phyloP scores from a whole-genome alignment of 306 rosid genomes.

The Psophocarpus tetragonolobus region DNA sequence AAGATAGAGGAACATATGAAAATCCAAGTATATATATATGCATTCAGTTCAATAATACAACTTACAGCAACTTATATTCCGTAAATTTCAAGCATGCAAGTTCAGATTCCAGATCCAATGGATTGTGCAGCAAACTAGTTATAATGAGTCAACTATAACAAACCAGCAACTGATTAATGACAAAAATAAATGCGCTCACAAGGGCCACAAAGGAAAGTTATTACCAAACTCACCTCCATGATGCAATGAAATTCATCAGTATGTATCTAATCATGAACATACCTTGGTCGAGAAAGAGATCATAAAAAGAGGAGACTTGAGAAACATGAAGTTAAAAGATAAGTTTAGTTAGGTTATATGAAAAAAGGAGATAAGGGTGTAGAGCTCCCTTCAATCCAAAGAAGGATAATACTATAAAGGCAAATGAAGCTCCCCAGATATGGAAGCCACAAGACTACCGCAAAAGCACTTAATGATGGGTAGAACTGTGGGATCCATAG shows the following conservation, averaged over 20 bases:
- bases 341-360: neutral
- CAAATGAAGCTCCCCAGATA: conserved; percentile 72
- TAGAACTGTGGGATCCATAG: conserved; percentile 91
- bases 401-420: conserved; percentile 50
- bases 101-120: neutral
- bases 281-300: neutral
- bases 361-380: conserved; percentile 30
- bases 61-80: neutral
- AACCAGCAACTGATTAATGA: neutral
- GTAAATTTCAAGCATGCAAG: neutral
- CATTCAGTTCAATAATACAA: neutral
- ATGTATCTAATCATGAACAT: neutral
- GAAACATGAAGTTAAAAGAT: neutral
- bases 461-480: neutral
- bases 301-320: neutral
- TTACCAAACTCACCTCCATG: neutral
- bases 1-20: neutral
- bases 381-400: conserved; percentile 99
- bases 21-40: neutral
- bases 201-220: neutral
- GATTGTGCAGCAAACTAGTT: no score
- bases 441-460: conserved; percentile 84
- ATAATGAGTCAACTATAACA: neutral
- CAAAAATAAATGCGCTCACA: neutral
- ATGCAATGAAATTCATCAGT: no score